Base-by-base conservation (phyloP, 139 green algal species). In the Dunaliella sp. region DNA sequence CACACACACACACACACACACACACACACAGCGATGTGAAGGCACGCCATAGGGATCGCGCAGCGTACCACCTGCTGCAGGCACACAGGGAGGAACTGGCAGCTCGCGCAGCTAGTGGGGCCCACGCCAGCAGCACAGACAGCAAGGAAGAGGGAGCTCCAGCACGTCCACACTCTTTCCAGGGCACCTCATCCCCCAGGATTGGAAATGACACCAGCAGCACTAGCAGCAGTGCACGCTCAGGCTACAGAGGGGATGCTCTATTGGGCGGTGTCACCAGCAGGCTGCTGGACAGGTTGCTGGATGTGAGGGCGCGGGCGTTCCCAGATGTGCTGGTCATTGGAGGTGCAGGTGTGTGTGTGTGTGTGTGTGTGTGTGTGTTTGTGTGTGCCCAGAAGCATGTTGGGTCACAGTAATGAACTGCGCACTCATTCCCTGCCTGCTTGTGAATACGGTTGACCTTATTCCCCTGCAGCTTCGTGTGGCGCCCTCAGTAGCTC, bases 211-310 rank as follows among this genome's bases (percentile, higher is more conserved):
- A 57, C 82, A 28, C 34, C 80, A 82, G 33, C 38, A n/a, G 25
- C 72, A n/a, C 31, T 21, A 77, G 37, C 21, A 32, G 80, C 82
- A 38, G 2, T 24, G 2, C 37, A 72, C 25, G 36, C 33, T 75
- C 83, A 86, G 34, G 80, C 35, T 72, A 84, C 79, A 3, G 37
- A 32, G 57, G 33, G 28, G 86, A 92, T 59, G 85, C 82, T 28
- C 72, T 95, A 36, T 87, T 96, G 88, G 83, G 82, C 1, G 88
- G 90, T 25, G 93, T 98, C 0, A 91, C 91, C 1, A 90, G 95
- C 33, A 81, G 93, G 22, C 84, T 98, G 83, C 80, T 98, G 25
- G 95, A 98, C 80, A 89, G 95, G 0, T 81, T 98, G 73, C 93
- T 96, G 80, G 95, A 98, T 89, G 96, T 93, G 88, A 87, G 88